Conservation (phyloP, 2,329 filamentous ascomycete species). For the Cladosporium sp. region DNA sequence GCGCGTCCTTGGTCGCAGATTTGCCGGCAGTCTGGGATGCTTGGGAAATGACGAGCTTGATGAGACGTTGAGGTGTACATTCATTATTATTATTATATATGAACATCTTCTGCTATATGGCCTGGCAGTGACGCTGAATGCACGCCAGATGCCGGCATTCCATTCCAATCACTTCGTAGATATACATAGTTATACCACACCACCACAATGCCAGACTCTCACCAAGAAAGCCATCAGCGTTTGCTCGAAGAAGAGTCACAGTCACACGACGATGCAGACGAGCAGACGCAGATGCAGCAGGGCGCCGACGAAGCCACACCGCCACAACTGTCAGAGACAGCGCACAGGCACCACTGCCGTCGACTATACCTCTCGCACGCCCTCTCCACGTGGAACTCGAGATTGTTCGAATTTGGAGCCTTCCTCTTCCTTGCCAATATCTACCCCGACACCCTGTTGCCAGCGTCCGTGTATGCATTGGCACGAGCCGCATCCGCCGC, state of each 20-base stretch:
- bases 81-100: too few species aligned
- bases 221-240: neutral
- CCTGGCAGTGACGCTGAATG: neutral
- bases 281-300: slow-evolving; percentile 1
- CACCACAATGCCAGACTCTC: neutral
- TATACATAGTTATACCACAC: neutral
- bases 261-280: neutral
- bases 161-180: too few species aligned
- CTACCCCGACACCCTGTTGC: slow-evolving; percentile 59
- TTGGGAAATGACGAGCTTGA: neutral
- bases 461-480: slow-evolving; percentile 69
- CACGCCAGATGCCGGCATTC: neutral
- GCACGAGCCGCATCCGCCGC: slow-evolving; percentile 59
- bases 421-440: slow-evolving; percentile 50
- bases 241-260: neutral
- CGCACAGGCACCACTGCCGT: neutral
- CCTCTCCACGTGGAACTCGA: slow-evolving; percentile 52
- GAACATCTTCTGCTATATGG: neutral
- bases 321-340: neutral
- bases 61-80: neutral
- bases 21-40: neutral
- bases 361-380: slow-evolving; percentile 49
- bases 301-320: neutral
- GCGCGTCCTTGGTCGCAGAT: slow-evolving; percentile 7
- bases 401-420: slow-evolving; percentile 52